Evolutionary conservation across 257 asterid species (phyloP).

Genomic region (Solanum pinnatisectum): DNA sequence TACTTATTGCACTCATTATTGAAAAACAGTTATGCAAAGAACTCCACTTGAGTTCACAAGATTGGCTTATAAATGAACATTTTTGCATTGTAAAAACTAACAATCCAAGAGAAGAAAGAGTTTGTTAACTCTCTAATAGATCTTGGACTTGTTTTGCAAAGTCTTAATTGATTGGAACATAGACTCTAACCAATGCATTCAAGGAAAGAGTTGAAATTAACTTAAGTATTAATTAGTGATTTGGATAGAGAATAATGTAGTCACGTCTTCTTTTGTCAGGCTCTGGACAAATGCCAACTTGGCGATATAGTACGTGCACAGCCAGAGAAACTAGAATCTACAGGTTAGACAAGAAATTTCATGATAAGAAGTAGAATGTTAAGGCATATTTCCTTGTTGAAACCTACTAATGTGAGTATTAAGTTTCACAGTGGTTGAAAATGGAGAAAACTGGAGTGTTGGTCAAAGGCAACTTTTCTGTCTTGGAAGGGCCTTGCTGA

Average conservation of each 20-base stretch:
- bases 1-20: too few species aligned
- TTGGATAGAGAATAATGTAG: background rate
- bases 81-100: background rate
- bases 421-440: conserved; percentile 65
- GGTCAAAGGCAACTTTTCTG: conserved; percentile 95
- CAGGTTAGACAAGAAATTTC: conserved; percentile 28
- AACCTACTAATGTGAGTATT: background rate
- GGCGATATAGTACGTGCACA: conserved; percentile 58
- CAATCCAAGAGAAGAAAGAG: background rate
- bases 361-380: background rate
- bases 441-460: conserved; percentile 97
- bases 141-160: background rate
- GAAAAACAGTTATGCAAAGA: background rate
- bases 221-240: background rate
- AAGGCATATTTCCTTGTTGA: background rate
- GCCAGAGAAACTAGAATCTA: conserved; percentile 63
- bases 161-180: background rate
- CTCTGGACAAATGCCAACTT: conserved; percentile 84
- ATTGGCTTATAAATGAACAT: background rate
- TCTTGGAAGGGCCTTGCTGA: conserved; percentile 87
- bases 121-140: background rate
- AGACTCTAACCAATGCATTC: background rate
- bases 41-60: background rate
- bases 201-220: background rate
- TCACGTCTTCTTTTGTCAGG: conserved; percentile 35